These are phyloP conservation scores for Gymnopilus junonius DNA, from an alignment of 768 basidiomycete species.

Conservation along the genomic window DNA sequence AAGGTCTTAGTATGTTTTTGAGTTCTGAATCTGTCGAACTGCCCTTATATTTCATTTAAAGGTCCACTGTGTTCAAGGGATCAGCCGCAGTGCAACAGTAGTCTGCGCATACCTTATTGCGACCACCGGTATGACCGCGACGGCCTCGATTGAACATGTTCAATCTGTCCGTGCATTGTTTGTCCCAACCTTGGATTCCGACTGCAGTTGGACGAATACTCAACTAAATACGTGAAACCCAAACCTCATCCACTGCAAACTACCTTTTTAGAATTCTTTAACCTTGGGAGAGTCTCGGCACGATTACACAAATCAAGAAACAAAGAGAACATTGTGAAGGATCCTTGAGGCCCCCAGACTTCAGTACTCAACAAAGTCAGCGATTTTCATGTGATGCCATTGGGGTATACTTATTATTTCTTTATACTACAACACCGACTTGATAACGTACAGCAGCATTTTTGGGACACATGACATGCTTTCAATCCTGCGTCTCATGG, in stretches of 20 bases:
- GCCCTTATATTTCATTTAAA: conserved; percentile 27
- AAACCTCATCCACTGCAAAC: conserved; percentile 15
- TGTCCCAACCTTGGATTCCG: conserved; percentile 73
- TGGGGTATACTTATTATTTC: neutral
- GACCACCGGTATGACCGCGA: conserved; percentile 52
- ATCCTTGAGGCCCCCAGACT: conserved; percentile 1
- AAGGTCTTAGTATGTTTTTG: conserved; percentile 39
- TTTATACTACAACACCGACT: neutral
- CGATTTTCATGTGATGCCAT: neutral
- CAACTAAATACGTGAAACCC: conserved; percentile 29
- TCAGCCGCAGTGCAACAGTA: conserved; percentile 76
- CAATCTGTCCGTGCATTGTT: conserved; percentile 61
- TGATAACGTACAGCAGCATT: neutral
- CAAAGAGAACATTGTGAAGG: neutral
- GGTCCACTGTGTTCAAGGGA: conserved; percentile 81
- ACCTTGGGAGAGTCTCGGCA: conserved; percentile 29
- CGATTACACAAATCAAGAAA: conserved; percentile 34
- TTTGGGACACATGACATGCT: neutral
- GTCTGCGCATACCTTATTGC: conserved; percentile 74
- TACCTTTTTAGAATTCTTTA: conserved; percentile 13
- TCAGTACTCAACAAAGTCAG: neutral
- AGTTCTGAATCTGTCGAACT: neutral
- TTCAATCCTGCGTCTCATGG: neutral
- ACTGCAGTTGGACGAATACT: conserved; percentile 53
- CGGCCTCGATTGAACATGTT: conserved; percentile 59